These are phyloP conservation scores for Amphirosellinia nigrospora DNA, from an alignment of 495 filamentous ascomycete species.

Conservation along the genomic window DNA sequence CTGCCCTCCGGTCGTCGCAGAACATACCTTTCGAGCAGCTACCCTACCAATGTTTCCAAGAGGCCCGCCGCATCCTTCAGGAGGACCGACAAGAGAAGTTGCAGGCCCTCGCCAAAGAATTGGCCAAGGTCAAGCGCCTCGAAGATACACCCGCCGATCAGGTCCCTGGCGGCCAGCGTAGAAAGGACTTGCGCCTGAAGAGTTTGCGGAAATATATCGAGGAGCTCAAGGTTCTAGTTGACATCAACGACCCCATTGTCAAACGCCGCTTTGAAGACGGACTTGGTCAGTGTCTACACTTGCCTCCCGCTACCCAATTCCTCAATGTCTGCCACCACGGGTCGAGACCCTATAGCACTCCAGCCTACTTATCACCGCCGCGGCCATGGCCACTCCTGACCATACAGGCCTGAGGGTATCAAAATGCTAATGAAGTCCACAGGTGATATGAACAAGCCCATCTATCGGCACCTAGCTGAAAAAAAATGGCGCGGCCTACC, in stretches of 20 bases:
- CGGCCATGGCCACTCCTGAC: background rate
- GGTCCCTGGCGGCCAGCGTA: constrained; percentile 62
- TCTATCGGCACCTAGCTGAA: constrained; percentile 91
- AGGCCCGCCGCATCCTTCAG: constrained; percentile 82
- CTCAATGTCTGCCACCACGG: no score
- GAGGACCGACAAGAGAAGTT: constrained; percentile 85
- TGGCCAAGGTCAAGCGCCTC: constrained; percentile 63
- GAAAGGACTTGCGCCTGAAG: constrained; percentile 68
- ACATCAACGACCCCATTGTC: constrained; percentile 94
- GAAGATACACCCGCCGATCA: constrained; percentile 63
- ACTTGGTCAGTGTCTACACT: constrained; percentile 62
- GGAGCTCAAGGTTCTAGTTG: constrained; percentile 82
- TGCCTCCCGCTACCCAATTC: background rate
- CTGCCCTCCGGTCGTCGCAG: constrained; percentile 68
- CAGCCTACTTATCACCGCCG: background rate
- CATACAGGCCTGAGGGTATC: background rate
- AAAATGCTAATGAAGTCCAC: constrained; percentile 30
- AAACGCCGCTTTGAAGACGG: constrained; percentile 97
- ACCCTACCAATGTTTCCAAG: constrained; percentile 97
- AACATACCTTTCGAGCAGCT: constrained; percentile 89
- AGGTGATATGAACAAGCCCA: constrained; percentile 96
- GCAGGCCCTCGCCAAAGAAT: constrained; percentile 63
- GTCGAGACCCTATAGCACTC: background rate
- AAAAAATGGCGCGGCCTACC: constrained; percentile 76
- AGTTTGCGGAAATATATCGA: constrained; percentile 78